Base-by-base conservation (phyloP, 306 rosid species). In the Lotus japonicus region DNA sequence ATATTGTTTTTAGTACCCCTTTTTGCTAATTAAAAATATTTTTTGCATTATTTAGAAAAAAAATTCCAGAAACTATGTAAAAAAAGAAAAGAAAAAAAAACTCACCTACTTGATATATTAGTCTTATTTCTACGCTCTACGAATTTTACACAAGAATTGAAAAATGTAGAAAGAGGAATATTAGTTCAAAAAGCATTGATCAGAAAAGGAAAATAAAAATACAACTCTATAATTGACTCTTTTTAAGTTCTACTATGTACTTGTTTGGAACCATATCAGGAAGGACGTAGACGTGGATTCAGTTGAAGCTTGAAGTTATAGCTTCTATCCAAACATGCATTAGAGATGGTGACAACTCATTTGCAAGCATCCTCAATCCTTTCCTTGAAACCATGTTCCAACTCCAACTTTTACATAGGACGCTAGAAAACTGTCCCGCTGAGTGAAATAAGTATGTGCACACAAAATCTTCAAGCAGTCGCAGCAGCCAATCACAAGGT, bases 401-500 rank as follows among this genome's bases (percentile, higher is more conserved):
- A 58, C 64, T 50, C 59, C 63, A 58, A 73, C 77, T 73, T 82
- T 70, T 44, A 66, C 64, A 54, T 31, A 64, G 68, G 51, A 74
- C 9, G 54, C 70, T 64, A 33, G 51, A 61, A 49, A 58, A 59
- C 75, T 28, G 60, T 28, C 45, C 13, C 64, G 3, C 72, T 9
- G 41, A 13, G 35, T 42, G 46, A 52, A 52, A 64, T 43, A 77
- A 58, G 4, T 26, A 26, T 45, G 66, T 74, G 73, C 78, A 78
- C 31, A 70, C 83, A 70, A 54, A 65, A 72, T 62, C 72, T 65
- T 59, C 84, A 61, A 21, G 53, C 64, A 61, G 44, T 43, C 0
- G 76, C 26, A 69, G 73, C 9, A 68, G 55, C 50, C 55, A 64
- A 78, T 55, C 52, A 64, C 54, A 46, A 49, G 9, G 3, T 3